These are phyloP conservation scores for Hericium alpestre DNA, from an alignment of 768 basidiomycete species.

Conservation along the genomic window DNA sequence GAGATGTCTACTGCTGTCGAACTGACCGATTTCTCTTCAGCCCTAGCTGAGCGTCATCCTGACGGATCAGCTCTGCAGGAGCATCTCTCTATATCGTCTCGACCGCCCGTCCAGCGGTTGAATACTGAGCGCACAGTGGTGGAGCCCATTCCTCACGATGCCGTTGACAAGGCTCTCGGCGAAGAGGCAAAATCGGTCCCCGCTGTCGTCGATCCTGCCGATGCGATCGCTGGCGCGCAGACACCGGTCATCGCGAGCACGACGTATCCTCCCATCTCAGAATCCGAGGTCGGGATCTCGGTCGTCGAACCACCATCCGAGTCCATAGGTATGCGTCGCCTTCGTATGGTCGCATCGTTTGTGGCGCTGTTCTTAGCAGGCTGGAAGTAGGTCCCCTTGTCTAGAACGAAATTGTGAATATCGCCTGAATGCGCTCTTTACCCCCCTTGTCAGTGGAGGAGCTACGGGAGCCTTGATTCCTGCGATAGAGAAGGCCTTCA, in stretches of 20 bases:
- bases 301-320: not conserved
- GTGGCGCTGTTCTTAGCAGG: constrained; percentile 17
- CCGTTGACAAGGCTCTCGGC: too few relatives aligned
- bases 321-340: constrained; percentile 6
- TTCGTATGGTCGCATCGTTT: constrained; percentile 16
- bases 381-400: constrained; percentile 16
- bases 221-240: too few relatives aligned
- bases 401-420: not conserved
- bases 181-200: too few relatives aligned
- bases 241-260: too few relatives aligned
- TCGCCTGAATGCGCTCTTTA: not conserved
- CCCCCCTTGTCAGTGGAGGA: constrained; percentile 12
- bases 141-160: not conserved
- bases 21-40: not conserved
- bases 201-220: too few relatives aligned
- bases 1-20: not conserved
- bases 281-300: not conserved
- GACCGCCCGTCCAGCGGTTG: not conserved
- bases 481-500: constrained; percentile 15
- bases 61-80: not conserved
- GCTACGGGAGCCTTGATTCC: constrained; percentile 18
- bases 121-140: not conserved
- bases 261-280: not conserved
- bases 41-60: not conserved
- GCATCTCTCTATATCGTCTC: not conserved